These are phyloP conservation scores for Thinopyrum elongatum DNA, from an alignment of 176 grass and related monocot genomes.

Conservation along the genomic window DNA sequence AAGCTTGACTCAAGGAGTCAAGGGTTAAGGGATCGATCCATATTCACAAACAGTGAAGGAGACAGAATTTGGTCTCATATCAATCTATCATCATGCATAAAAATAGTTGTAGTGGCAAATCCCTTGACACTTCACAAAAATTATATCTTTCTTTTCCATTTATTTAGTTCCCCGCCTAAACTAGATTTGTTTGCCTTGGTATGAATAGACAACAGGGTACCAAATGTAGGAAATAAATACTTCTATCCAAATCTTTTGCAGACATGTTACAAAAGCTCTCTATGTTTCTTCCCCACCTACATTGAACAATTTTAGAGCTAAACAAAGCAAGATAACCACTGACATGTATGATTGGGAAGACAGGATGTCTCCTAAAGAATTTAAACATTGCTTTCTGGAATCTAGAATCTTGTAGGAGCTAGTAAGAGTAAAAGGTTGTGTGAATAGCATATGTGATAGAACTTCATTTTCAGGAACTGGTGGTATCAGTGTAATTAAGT, in stretches of 20 bases:
- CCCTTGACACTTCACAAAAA: background rate
- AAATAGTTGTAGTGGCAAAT: background rate
- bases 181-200: background rate
- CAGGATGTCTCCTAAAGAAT: background rate
- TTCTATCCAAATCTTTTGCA: slow-evolving; percentile 1
- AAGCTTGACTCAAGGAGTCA: background rate
- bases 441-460: background rate
- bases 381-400: background rate
- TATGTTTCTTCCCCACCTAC: background rate
- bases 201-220: background rate
- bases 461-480: slow-evolving; percentile 10
- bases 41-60: background rate
- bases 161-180: background rate
- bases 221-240: slow-evolving; percentile 2
- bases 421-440: background rate
- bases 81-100: background rate
- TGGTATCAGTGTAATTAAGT: background rate
- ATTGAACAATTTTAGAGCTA: background rate
- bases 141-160: background rate
- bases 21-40: background rate
- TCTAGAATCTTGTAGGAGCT: background rate
- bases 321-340: slow-evolving; percentile 6
- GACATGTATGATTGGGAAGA: background rate
- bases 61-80: background rate
- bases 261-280: background rate